A percentile compares a stretch with the other conserved stretches of the same genome.
Evolutionary conservation across 768 basidiomycete species (phyloP).

Genomic region (Panaeolus cyanescens): DNA sequence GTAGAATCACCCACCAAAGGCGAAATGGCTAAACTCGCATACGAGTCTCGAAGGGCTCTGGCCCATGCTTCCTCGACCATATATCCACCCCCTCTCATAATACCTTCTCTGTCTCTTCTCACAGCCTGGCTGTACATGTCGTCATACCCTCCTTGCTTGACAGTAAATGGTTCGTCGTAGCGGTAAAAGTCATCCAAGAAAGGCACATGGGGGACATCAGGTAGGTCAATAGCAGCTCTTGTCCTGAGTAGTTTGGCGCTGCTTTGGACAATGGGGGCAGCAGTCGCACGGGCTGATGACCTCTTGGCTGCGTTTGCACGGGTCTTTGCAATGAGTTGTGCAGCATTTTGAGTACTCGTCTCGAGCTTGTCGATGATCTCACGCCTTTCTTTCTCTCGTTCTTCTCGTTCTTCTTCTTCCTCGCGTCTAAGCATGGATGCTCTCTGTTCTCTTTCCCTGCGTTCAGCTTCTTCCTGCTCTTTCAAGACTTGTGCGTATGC

Average conservation of each 20-base stretch:
- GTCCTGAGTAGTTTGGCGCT: constrained; percentile 55
- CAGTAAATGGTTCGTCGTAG: constrained; percentile 66
- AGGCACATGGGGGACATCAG: constrained; percentile 81
- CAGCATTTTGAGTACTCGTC: constrained; percentile 71
- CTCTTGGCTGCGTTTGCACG: constrained; percentile 66
- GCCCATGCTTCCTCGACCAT: constrained; percentile 84
- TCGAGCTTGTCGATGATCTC: constrained; percentile 84
- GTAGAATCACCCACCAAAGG: constrained; percentile 42
- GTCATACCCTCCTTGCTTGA: constrained; percentile 59
- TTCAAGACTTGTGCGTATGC: constrained; percentile 69
- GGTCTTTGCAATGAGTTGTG: constrained; percentile 68
- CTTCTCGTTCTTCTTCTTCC: constrained; percentile 78
- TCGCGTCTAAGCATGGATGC: constrained; percentile 65
- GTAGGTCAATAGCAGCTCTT: constrained; percentile 68
- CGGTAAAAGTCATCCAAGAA: constrained; percentile 76
- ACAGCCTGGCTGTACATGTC: constrained; percentile 79
- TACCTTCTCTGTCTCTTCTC: constrained; percentile 71
- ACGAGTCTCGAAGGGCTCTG: constrained; percentile 71
- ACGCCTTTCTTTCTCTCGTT: constrained; percentile 67
- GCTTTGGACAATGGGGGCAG: constrained; percentile 45
- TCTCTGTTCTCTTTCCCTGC: constrained; percentile 67
- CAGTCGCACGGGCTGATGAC: constrained; percentile 54
- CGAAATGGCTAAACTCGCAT: constrained; percentile 69
- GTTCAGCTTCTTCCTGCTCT: constrained; percentile 82
- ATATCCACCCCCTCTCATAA: constrained; percentile 85